Evolutionary conservation across 2,329 filamentous ascomycete species (phyloP), one percentile per base, ranked within the genome.

Genomic region (Colletotrichum tabaci): DNA sequence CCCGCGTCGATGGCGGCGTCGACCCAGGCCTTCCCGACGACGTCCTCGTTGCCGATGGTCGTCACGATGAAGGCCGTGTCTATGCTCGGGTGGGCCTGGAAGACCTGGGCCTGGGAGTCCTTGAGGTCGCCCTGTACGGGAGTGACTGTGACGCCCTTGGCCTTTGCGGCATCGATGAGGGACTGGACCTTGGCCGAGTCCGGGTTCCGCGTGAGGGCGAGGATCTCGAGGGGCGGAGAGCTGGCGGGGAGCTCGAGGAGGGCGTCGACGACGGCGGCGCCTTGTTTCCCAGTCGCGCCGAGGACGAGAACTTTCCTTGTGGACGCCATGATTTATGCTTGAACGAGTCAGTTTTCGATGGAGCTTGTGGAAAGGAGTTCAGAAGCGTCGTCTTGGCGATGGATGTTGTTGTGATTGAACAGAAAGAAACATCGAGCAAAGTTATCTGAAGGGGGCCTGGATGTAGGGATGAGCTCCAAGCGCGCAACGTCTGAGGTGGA

Each of bases 201-300:
- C 1, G 62, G 56, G 21, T 61, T 73, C 1, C 72, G 58, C 1
- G 72, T 74, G 30, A 74, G 66, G 26, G 72, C 72, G 40, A 74
- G 72, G 35, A 74, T 69, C 23, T 72, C 64, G 44, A 67, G 52
- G 23, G 69, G 47, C 12, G 47, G 30, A 8, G 66, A 61, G 23
- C 56, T 63, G 18, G 40, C 13, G 46, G 47, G 61, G 21, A 72
- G 77, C 57, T 74, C 72, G 35, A 82, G 63, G 13, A 74, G 66
- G 40, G 66, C 79, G 26, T 82, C 71, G 52, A 87, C 77, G 60
- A 84, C 80, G 35, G 86, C 78, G 53, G 80, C 77, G 72, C 86
- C 86, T 58, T 85, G 86, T 67, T 84, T 83, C n/a, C 87, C 86
- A 47, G 79, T 84, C 61, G 80, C 86, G 47, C 86, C 86, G 46